Evolutionary conservation across 371 early-diverging fungal genomes (phyloP).

Genomic region (Actinomortierella ambigua): DNA sequence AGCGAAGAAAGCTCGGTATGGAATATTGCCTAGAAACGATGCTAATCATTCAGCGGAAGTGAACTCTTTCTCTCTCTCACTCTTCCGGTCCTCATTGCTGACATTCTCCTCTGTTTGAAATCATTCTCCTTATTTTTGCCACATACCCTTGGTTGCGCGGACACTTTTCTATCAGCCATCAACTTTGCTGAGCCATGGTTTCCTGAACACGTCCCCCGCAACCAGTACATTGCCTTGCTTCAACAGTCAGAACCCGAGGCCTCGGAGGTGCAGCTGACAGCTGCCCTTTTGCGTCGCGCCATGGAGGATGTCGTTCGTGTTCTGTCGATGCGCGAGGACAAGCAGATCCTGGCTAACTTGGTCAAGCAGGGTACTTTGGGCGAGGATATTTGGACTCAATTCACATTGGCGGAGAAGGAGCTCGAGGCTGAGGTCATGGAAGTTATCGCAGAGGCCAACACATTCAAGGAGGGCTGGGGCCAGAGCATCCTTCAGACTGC

Average conservation of each 20-base stretch:
- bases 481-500: constrained; percentile 85
- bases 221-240: constrained; percentile 74
- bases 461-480: constrained; percentile 86
- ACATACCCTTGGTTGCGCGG: constrained; percentile 3
- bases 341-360: constrained; percentile 77
- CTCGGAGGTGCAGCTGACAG: constrained; percentile 66
- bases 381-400: constrained; percentile 86
- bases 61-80: no score
- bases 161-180: constrained; percentile 26
- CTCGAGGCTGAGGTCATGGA: constrained; percentile 83
- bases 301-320: constrained; percentile 82
- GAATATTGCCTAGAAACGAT: neutral
- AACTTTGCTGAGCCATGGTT: constrained; percentile 73
- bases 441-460: constrained; percentile 80
- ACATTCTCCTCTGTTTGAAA: neutral
- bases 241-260: constrained; percentile 63
- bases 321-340: constrained; percentile 81
- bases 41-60: neutral
- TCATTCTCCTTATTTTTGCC: neutral
- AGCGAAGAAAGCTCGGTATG: constrained; percentile 40
- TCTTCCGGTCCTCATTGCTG: neutral
- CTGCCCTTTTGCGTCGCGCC: constrained; percentile 86
- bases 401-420: constrained; percentile 82
- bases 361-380: constrained; percentile 87
- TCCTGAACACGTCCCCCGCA: constrained; percentile 64